phyloP scores from a whole-genome alignment of 176 grass and related monocot genomes.

The Thinopyrum elongatum region DNA sequence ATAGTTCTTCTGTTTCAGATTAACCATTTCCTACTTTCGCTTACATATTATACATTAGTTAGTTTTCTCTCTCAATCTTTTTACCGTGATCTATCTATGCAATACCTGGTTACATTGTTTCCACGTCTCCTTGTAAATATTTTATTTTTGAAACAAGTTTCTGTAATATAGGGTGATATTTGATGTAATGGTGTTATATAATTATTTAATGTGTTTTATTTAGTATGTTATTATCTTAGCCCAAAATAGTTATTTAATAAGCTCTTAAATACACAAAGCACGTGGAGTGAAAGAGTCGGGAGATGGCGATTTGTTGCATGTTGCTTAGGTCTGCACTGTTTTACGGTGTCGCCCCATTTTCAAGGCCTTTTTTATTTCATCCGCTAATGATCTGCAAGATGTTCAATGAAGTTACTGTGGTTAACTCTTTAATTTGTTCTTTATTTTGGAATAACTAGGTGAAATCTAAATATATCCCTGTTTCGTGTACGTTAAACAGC shows the following conservation, averaged over 20 bases:
- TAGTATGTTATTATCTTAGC: background rate
- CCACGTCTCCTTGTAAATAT: background rate
- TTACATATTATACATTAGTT: background rate
- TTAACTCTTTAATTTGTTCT: background rate
- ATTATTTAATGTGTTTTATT: background rate
- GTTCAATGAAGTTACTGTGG: background rate
- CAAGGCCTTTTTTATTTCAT: background rate
- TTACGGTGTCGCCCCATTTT: background rate
- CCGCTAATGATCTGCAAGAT: background rate
- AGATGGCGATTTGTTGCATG: background rate
- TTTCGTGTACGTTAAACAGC: background rate
- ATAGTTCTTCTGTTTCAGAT: background rate
- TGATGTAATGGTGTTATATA: background rate
- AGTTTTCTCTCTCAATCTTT: background rate
- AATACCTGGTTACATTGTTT: background rate
- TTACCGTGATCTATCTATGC: background rate
- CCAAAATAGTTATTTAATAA: background rate
- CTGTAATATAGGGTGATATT: background rate
- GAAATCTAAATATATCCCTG: background rate
- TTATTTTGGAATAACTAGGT: background rate
- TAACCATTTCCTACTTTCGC: background rate
- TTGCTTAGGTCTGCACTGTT: constrained; percentile 15
- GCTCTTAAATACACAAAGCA: background rate
- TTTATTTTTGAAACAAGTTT: background rate
- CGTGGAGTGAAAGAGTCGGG: background rate